A percentile compares a stretch with the other conserved stretches of the same genome.
Conservation (phyloP, 257 asterid species). For the Solanum rostratum region DNA sequence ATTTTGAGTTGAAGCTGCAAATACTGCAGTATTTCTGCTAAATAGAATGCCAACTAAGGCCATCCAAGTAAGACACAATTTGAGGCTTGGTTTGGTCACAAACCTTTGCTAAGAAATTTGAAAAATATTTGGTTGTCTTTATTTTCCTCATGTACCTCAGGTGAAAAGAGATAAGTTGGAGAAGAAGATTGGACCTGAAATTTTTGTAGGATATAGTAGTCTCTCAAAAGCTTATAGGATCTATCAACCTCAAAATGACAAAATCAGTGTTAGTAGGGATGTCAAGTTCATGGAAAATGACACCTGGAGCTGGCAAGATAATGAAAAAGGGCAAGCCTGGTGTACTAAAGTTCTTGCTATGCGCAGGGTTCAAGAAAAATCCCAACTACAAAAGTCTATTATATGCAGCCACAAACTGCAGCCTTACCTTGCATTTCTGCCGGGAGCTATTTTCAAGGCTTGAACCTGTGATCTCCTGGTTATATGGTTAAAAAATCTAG, state of each 20-base stretch:
- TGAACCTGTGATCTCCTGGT: too few species aligned
- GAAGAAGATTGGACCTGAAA: neutral
- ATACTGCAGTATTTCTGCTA: neutral
- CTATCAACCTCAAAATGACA: neutral
- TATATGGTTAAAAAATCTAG: too few species aligned
- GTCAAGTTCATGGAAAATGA: neutral
- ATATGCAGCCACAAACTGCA: too few species aligned
- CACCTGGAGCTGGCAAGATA: neutral
- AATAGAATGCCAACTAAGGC: neutral
- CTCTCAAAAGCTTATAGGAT: neutral
- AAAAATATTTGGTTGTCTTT: neutral
- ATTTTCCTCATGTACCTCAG: neutral
- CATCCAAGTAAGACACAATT: neutral
- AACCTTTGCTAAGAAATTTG: neutral
- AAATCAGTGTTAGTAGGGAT: neutral
- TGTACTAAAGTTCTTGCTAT: too few species aligned
- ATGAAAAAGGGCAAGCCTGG: too few species aligned
- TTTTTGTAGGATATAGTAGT: neutral
- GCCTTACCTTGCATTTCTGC: too few species aligned
- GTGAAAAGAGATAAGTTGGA: neutral
- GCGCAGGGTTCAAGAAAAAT: too few species aligned
- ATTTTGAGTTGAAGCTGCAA: neutral
- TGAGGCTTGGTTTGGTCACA: neutral
- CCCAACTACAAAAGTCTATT: too few species aligned
- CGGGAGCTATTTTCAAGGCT: too few species aligned